Percentiles rank a stretch among this genome's conserved stretches.
phyloP scores from a whole-genome alignment of 2,329 filamentous ascomycete species.

The Colletotrichum tofieldiae region DNA sequence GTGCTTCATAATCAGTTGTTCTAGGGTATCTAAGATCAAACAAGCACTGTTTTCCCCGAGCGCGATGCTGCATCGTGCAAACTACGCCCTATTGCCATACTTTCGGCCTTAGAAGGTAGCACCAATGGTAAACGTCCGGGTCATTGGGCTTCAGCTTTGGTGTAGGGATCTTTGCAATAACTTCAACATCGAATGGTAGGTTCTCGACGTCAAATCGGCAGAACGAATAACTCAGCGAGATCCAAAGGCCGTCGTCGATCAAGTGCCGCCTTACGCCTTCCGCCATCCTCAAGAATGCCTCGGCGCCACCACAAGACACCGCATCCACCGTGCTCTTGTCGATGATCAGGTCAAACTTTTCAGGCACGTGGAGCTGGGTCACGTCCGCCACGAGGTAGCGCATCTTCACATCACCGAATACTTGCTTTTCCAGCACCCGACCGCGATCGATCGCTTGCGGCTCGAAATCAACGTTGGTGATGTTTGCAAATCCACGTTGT shows the following conservation, averaged over 20 bases:
- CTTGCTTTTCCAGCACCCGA: conserved; percentile 55
- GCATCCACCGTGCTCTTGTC: conserved; percentile 68
- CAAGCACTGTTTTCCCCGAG: neutral
- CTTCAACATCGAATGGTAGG: conserved; percentile 59
- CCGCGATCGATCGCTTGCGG: conserved; percentile 63
- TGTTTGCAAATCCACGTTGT: conserved; percentile 55
- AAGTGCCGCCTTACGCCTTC: conserved; percentile 54
- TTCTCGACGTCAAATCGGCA: conserved; percentile 56
- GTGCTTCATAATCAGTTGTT: neutral
- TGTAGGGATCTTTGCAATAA: conserved; percentile 60
- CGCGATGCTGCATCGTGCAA: neutral
- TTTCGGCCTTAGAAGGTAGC: conserved; percentile 59
- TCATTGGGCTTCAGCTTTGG: conserved; percentile 59
- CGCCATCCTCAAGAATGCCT: conserved; percentile 57
- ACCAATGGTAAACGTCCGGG: conserved; percentile 64
- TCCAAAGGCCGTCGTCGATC: conserved; percentile 58
- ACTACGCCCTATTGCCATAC: neutral
- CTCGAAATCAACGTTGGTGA: conserved; percentile 67
- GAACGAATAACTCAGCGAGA: conserved; percentile 65
- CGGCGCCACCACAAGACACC: conserved; percentile 61
- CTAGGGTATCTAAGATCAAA: neutral
- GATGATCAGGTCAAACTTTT: conserved; percentile 59
- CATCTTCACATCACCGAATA: conserved; percentile 62
- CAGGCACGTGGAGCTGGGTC: conserved; percentile 53
- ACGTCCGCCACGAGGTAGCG: conserved; percentile 62